Conservation (phyloP, 345 rosid species). For the Abelmoschus esculentus region DNA sequence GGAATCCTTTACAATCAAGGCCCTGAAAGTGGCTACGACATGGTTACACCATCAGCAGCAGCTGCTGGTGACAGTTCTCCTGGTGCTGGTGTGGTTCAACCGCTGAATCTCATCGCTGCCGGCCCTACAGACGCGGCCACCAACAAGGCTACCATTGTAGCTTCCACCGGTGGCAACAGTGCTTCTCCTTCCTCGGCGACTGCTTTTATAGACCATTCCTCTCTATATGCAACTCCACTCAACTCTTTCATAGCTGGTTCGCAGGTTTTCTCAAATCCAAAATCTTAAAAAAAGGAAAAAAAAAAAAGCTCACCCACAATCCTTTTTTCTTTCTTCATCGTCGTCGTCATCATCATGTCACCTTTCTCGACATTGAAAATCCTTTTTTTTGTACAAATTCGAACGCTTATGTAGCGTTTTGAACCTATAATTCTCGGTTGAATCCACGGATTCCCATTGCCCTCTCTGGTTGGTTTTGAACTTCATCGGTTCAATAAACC, state of each 20-base stretch:
- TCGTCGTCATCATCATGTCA: constrained; percentile 12
- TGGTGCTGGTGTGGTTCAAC: constrained; percentile 24
- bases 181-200: constrained; percentile 7
- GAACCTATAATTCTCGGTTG: constrained; percentile 11
- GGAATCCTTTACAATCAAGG: constrained; percentile 93
- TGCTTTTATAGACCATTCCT: constrained; percentile 42
- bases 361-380: constrained; percentile 15
- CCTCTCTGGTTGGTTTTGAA: constrained; percentile 19
- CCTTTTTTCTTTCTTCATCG: constrained; percentile 10
- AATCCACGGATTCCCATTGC: constrained; percentile 6
- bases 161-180: constrained; percentile 17
- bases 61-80: constrained; percentile 34
- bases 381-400: constrained; percentile 14
- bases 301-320: constrained; percentile 3
- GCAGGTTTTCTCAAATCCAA: constrained; percentile 58
- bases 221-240: constrained; percentile 49
- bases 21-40: constrained; percentile 34
- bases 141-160: background rate
- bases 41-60: background rate
- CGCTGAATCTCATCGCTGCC: constrained; percentile 2
- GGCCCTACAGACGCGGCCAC: constrained; percentile 1
- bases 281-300: constrained; percentile 16
- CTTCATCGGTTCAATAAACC: constrained; percentile 18
- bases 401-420: too few relatives aligned
- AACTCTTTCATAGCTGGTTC: constrained; percentile 56